Base-by-base conservation (phyloP, 306 rosid species). In the Oemleria cerasiformis region DNA sequence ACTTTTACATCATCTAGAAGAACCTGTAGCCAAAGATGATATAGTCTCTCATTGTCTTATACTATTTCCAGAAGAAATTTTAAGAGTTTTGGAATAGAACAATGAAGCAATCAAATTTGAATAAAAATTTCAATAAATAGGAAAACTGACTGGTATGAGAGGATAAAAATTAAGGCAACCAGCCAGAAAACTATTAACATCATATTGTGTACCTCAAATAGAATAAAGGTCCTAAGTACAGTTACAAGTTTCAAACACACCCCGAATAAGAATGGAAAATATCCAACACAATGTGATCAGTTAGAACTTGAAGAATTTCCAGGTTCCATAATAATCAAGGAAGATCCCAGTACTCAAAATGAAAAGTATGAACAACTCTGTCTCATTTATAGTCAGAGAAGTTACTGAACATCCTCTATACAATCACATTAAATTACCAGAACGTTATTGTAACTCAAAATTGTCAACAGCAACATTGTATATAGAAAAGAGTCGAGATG, bases 1-100 rank as follows among this genome's bases (percentile, higher is more conserved):
- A 78, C 77, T 85, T 94, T 91, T 51, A 84, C 91, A 79, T 94
- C 96, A 70, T 89, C 98, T 16, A 91, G 85, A 79, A 91, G 79
- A 84, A 88, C 82, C 98, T 91, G 92, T 49, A 75, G 81, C 76
- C 76, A 82, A 62, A 75, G 21, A 71, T 63, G 61, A 71, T 53
- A 80, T 56, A 17, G 19, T 25, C 8, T 20, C 49, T 49, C 44
- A 69, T 45, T 15, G 68, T 55, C 77, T 67, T 38, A 25, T 21
- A 15, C 43, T 47, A 49, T 70, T 71, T 51, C 55, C 53, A 76
- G 10, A 84, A 70, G 36, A 65, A 38, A 55, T 76, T 49, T 54
- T 38, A 42, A 57, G 20, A 42, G 16, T 34, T 30, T 64, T 16
- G 60, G 54, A 70, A 70, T 59, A 55, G 30, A 43, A 36, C 43